Percentiles rank a stretch among this genome's conserved stretches.
Conservation (phyloP, 805 yeast genomes). For the Brettanomyces sp. region DNA sequence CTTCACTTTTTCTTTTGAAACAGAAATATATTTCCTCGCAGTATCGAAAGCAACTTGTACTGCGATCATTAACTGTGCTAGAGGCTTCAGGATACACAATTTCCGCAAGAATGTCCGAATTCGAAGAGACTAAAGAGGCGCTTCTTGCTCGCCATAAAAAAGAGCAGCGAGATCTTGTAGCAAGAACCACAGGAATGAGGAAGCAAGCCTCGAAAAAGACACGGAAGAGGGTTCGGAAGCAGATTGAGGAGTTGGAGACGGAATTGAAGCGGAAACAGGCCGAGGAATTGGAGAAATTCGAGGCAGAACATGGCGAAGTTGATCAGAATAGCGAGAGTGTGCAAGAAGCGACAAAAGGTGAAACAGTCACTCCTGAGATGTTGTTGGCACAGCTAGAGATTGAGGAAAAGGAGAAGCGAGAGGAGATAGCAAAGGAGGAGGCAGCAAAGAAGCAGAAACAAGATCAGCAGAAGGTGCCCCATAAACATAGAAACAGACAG, state of each 20-base stretch:
- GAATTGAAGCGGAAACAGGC: conserved; percentile 46
- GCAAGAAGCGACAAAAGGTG: conserved; percentile 21
- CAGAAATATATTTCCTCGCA: too few relatives aligned
- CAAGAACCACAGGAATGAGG: conserved; percentile 64
- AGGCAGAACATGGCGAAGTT: conserved; percentile 12
- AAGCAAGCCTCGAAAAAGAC: conserved; percentile 78
- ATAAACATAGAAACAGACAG: conserved; percentile 58
- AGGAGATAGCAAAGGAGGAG: conserved; percentile 1
- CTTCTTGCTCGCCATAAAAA: conserved; percentile 54
- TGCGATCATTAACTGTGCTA: too few relatives aligned
- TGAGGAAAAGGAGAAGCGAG: conserved; percentile 15
- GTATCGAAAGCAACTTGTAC: too few relatives aligned
- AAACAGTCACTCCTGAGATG: conserved; percentile 55
- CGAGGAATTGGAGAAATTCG: conserved; percentile 32
- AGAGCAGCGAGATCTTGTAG: conserved; percentile 57
- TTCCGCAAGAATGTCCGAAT: conserved; percentile 16
- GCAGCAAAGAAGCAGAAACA: conserved; percentile 2
- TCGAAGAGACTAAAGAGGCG: conserved; percentile 42
- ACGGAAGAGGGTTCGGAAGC: conserved; percentile 52
- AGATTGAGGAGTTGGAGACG: conserved; percentile 51
- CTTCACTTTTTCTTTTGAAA: too few relatives aligned
- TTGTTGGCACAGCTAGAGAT: conserved; percentile 52
- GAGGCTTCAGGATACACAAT: too few relatives aligned
- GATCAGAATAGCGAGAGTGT: conserved; percentile 18
- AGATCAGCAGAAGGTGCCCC: conserved; percentile 13